phyloP scores from a whole-genome alignment of 2,329 filamentous ascomycete species.

The Trichoderma atrobrunneum region DNA sequence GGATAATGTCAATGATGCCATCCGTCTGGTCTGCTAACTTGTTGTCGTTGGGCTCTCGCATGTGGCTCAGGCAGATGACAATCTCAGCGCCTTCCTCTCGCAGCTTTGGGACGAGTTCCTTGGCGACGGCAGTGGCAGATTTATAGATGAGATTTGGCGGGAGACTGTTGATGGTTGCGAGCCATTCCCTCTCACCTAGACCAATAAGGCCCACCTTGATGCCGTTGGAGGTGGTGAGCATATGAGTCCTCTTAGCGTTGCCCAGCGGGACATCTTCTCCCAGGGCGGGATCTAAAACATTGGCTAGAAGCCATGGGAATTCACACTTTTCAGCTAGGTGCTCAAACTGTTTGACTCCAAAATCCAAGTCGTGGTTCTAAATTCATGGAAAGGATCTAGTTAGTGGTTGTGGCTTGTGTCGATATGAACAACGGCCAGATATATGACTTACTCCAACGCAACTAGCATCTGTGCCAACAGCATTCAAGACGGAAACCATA shows the following conservation, averaged over 20 bases:
- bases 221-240: constrained; percentile 77
- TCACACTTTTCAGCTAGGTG: constrained; percentile 70
- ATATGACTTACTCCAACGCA: constrained; percentile 64
- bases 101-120: constrained; percentile 69
- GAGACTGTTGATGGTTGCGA: constrained; percentile 82
- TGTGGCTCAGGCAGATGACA: constrained; percentile 78
- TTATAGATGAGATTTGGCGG: constrained; percentile 80
- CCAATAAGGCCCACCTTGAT: constrained; percentile 84
- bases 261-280: constrained; percentile 73
- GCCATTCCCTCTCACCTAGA: constrained; percentile 82
- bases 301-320: constrained; percentile 88
- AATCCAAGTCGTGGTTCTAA: constrained; percentile 89
- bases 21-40: constrained; percentile 74
- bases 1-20: constrained; percentile 77
- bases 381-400: neutral
- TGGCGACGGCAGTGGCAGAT: constrained; percentile 72
- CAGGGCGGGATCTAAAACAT: constrained; percentile 79
- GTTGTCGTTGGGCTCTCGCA: constrained; percentile 84
- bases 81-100: constrained; percentile 77
- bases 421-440: constrained; percentile 31
- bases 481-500: constrained; percentile 84
- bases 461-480: constrained; percentile 73
- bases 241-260: constrained; percentile 69
- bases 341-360: constrained; percentile 78
- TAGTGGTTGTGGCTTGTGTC: neutral